These are phyloP conservation scores for Acanthamoeba divionensis DNA, from an alignment of 208 protist genomes.

Conservation along the genomic window DNA sequence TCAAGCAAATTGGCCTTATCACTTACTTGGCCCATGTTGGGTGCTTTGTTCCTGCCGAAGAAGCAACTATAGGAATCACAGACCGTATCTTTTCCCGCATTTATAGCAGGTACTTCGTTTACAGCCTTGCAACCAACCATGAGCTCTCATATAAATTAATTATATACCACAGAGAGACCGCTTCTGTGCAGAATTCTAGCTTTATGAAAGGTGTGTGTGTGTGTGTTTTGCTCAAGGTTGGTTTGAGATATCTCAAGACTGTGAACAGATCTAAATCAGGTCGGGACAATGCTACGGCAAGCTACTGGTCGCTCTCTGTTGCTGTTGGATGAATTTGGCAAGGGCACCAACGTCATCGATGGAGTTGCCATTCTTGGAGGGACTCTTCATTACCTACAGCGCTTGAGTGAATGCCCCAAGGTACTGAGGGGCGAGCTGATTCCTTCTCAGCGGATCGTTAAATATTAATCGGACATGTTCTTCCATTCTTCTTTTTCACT, in stretches of 20 bases:
- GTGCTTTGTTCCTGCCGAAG: slow-evolving; percentile 87
- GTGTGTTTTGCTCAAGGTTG: not conserved
- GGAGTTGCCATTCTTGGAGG: not conserved
- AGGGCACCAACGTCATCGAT: slow-evolving; percentile 70
- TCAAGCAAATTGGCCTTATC: slow-evolving; percentile 89
- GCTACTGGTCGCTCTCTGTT: slow-evolving; percentile 78
- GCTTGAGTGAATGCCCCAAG: not conserved
- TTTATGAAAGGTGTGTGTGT: slow-evolving; percentile 47
- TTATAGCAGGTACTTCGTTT: not conserved
- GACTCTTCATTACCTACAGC: not conserved
- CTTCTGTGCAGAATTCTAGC: not conserved
- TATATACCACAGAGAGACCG: not conserved
- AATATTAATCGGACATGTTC: not conserved
- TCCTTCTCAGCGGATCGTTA: not conserved
- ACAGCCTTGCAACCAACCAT: not conserved
- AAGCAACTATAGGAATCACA: slow-evolving; percentile 65
- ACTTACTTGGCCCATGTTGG: slow-evolving; percentile 91
- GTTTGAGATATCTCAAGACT: not conserved
- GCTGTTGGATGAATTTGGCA: slow-evolving; percentile 92
- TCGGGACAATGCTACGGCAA: slow-evolving; percentile 66
- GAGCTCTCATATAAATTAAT: not conserved
- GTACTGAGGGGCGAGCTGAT: not conserved
- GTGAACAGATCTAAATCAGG: slow-evolving; percentile 60
- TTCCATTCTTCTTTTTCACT: too few species aligned
- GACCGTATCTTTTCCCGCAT: slow-evolving; percentile 76